phyloP scores from a whole-genome alignment of 495 filamentous ascomycete genomes.

The Daldinia decipiens region DNA sequence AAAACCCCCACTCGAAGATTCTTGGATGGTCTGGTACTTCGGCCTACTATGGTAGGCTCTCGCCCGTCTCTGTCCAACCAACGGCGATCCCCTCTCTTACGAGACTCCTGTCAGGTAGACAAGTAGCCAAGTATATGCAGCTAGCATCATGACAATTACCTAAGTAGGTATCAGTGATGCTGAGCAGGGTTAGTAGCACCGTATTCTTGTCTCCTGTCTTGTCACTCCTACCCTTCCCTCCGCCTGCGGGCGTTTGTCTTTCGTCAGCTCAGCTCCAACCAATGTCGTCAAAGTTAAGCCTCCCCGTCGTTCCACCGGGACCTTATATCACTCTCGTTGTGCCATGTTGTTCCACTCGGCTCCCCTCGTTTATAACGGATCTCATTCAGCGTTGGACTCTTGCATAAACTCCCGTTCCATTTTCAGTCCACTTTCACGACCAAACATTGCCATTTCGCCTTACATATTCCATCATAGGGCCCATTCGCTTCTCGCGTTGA shows the following conservation, averaged over 20 bases:
- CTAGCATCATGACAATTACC: constrained; percentile 33
- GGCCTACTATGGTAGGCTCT: constrained; percentile 14
- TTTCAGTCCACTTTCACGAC: constrained; percentile 24
- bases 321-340: constrained; percentile 46
- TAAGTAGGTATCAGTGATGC: constrained; percentile 34
- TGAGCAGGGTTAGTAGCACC: constrained; percentile 36
- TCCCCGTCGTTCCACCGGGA: constrained; percentile 40
- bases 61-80: constrained; percentile 24
- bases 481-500: constrained; percentile 30
- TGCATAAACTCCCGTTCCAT: constrained; percentile 42
- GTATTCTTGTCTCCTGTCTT: constrained; percentile 16
- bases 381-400: constrained; percentile 36
- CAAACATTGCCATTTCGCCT: constrained; percentile 33
- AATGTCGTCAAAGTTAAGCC: constrained; percentile 37
- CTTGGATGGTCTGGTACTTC: constrained; percentile 21
- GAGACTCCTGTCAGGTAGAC: constrained; percentile 1
- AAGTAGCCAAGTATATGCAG: constrained; percentile 2
- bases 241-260: constrained; percentile 41
- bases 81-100: constrained; percentile 8
- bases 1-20: constrained; percentile 35
- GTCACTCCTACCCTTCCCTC: constrained; percentile 20
- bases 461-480: constrained; percentile 40
- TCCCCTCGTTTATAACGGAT: constrained; percentile 48
- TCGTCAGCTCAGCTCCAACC: constrained; percentile 47
- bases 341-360: constrained; percentile 50